Base-by-base conservation (phyloP, 768 basidiomycete genomes). In the Mrakia blollopis region DNA sequence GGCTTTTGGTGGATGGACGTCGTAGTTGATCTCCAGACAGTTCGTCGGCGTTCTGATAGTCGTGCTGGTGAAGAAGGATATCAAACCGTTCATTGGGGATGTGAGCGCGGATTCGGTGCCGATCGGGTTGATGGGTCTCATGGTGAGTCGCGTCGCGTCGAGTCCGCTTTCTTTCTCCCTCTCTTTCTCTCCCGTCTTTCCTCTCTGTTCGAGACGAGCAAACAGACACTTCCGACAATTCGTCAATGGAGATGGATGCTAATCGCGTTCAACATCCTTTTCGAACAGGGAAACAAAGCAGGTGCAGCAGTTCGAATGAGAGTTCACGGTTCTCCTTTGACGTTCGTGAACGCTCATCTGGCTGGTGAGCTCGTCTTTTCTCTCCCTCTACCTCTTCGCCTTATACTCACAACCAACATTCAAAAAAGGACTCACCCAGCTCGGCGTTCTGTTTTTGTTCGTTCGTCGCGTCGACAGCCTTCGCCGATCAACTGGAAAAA, bases 271-370 rank as follows among this genome's bases (percentile, higher is more conserved):
- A n/a, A n/a, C n/a, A n/a, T n/a, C n/a, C n/a, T n/a, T n/a, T n/a
- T n/a, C n/a, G n/a, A 18, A 2, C 54, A 72, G 70, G 73, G 73
- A 23, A 74, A 74, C 50, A 74, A 74, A 50, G 73, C 73, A 32
- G 73, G 73, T 0, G 73, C 68, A 2, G 47, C 44, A 0, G 63
- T 74, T 23, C 63, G 73, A 16, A 44, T 74, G 41, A 21, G 73
- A n/a, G 44, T 74, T 32, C 47, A 74, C 23, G 73, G 62, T 14
- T 65, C 73, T 4, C 54, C 44, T 21, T 32, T 74, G 14, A 74
- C 73, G 41, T 67, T 67, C 44, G 73, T 74, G 21, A 50, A 30
- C 44, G 37, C 73, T 44, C 73, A 74, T 52, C 73, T 74, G 0
- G 73, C 73, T 6, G 68, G 68, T 69, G 39, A 69, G 68, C n/a